Base-by-base conservation (phyloP, 192 early-diverging fungal species). In the Spinellus fusiger region DNA sequence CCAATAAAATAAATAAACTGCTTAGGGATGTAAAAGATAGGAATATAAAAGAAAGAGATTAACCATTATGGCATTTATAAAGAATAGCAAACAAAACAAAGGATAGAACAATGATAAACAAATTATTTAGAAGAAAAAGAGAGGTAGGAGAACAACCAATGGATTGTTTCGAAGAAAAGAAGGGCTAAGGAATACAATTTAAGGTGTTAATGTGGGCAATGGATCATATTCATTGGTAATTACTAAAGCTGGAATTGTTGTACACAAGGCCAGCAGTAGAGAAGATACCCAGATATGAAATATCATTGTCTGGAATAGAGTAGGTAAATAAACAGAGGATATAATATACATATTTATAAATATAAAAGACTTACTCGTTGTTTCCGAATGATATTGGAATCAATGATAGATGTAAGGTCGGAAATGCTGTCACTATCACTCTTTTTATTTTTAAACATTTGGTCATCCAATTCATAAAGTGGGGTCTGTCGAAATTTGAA, bases 401-500 rank as follows among this genome's bases (percentile, higher is more conserved):
- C 66, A 31, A 62, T 22, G 29, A 69, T 44, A 8, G 53, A 25
- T 4, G 53, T 62, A 31, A 61, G 31, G 16, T 62, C 23, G 7
- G 47, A 33, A 38, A 22, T 46, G 10, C 27, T 65, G 20, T 57
- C 23, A 10, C 38, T 25, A 27, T 16, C 56, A 34, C 34, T n/a
- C 25, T 63, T 56, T 6, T 49, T 40, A 31, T 28, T 31, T 15
- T 59, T 31, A 4, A 26, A 26, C 15, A 8, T 47, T 6, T 48
- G 27, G 9, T 54, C 56, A 5, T 48, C 53, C 9, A 70, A 20
- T 22, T 70, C 68, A 35, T 70, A 70, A 5, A 58, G 22, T 4
- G 54, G 61, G 12, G 62, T 34, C 20, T 64, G 49, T n/a, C 68
- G 29, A 18, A 54, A 29, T 16, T 57, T 55, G 12, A 47, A 18